Conservation (phyloP, 2,329 filamentous ascomycete species). For the Sarocladium kiliense region DNA sequence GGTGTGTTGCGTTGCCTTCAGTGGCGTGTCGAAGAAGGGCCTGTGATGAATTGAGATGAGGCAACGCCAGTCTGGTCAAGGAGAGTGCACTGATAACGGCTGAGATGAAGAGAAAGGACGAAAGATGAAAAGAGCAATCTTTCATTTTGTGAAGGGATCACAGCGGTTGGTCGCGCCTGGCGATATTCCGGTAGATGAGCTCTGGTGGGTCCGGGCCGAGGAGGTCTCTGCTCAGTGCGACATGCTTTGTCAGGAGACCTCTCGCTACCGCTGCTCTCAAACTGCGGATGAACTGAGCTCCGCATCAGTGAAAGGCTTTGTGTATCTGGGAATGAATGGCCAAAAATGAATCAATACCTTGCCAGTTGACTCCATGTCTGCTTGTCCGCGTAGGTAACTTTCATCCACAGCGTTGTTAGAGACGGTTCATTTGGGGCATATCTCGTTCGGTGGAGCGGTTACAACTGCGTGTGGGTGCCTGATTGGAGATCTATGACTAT, state of each 20-base stretch:
- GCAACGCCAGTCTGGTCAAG: background rate
- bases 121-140: background rate
- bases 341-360: too few species aligned
- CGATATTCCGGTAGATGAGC: background rate
- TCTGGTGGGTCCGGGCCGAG: background rate
- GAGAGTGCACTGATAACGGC: background rate
- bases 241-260: background rate
- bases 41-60: too few species aligned
- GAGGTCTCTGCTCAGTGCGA: background rate
- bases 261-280: background rate
- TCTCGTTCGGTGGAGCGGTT: too few species aligned
- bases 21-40: too few species aligned
- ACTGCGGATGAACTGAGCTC: background rate
- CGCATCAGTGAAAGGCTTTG: background rate
- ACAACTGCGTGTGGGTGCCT: too few species aligned
- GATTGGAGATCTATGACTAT: too few species aligned
- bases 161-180: background rate
- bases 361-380: too few species aligned
- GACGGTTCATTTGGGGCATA: too few species aligned
- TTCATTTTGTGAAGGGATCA: background rate
- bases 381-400: too few species aligned
- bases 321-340: too few species aligned
- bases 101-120: background rate
- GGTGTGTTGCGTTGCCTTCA: too few species aligned
- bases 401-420: too few species aligned